phyloP scores from a whole-genome alignment of 768 basidiomycete genomes.

The Chlorophyllum brunneum region DNA sequence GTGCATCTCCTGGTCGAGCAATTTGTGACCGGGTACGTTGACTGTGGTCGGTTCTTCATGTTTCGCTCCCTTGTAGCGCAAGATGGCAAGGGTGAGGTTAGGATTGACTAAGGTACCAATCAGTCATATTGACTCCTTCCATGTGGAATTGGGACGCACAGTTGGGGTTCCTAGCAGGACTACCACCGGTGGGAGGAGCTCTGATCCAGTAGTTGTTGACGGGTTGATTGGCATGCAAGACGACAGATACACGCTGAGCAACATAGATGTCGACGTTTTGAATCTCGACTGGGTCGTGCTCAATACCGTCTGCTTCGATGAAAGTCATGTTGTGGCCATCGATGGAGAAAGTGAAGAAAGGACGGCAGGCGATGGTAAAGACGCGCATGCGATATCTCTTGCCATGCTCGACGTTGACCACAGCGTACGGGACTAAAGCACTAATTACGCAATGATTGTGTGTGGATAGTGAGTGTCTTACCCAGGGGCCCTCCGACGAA shows the following conservation, averaged over 20 bases:
- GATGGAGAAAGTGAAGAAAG: slow-evolving; percentile 35
- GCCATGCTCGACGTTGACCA: slow-evolving; percentile 38
- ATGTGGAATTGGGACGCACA: slow-evolving; percentile 18
- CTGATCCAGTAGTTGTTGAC: slow-evolving; percentile 37
- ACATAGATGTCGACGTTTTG: slow-evolving; percentile 35
- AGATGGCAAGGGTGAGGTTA: slow-evolving; percentile 29
- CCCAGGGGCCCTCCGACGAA: slow-evolving; percentile 10
- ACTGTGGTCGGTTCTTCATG: slow-evolving; percentile 26
- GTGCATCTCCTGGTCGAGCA: slow-evolving; percentile 10
- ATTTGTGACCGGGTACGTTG: slow-evolving; percentile 15
- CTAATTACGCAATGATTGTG: neutral
- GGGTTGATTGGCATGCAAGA: slow-evolving; percentile 25
- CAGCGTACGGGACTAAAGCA: slow-evolving; percentile 16
- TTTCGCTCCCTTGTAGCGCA: slow-evolving; percentile 38
- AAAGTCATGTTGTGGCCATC: slow-evolving; percentile 28
- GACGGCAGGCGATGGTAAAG: slow-evolving; percentile 43
- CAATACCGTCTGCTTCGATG: slow-evolving; percentile 29
- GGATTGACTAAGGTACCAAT: slow-evolving; percentile 32
- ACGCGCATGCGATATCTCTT: slow-evolving; percentile 53
- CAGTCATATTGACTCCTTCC: slow-evolving; percentile 3
- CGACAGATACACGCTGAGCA: slow-evolving; percentile 24
- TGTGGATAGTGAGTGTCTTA: slow-evolving; percentile 8
- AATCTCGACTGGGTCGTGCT: slow-evolving; percentile 28
- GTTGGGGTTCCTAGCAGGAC: slow-evolving; percentile 10
- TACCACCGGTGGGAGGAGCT: slow-evolving; percentile 34